phyloP scores from a whole-genome alignment of 768 basidiomycete genomes.

The Pisolithus orientalis region DNA sequence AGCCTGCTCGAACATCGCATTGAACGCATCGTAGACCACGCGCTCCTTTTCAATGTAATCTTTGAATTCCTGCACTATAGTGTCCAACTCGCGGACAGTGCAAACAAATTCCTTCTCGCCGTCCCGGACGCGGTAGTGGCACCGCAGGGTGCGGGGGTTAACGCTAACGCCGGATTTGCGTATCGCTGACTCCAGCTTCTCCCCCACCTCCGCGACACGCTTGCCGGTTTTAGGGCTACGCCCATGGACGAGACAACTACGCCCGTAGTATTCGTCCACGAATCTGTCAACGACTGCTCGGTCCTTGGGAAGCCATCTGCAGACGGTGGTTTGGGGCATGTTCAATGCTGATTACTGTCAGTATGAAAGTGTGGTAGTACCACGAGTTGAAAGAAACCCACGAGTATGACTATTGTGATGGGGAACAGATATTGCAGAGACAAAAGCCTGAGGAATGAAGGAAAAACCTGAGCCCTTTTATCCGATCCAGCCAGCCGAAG shows the following conservation, averaged over 20 bases:
- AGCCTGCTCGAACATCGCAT: neutral
- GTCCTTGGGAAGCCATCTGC: conserved; percentile 15
- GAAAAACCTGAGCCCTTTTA: neutral
- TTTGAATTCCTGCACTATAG: conserved; percentile 15
- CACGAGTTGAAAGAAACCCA: neutral
- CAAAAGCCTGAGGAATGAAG: neutral
- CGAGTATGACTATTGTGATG: no score
- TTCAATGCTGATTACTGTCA: neutral
- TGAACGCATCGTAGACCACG: conserved; percentile 10
- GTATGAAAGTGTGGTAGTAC: neutral
- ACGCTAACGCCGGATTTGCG: neutral
- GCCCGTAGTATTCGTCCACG: conserved; percentile 7
- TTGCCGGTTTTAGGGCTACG: neutral
- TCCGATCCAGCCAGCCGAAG: neutral
- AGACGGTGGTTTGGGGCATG: neutral
- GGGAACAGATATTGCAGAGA: neutral
- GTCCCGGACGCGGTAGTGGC: conserved; percentile 19
- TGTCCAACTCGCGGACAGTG: neutral
- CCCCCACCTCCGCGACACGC: neutral
- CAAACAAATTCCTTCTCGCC: conserved; percentile 7
- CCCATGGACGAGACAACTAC: neutral
- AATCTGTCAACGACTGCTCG: conserved; percentile 4
- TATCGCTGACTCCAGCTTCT: neutral
- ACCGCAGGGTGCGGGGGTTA: neutral
- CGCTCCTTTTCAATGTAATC: conserved; percentile 16